Percentiles rank a stretch among this genome's conserved stretches.
Evolutionary conservation across 805 yeast genomes (phyloP).

Genomic region (Teunomyces panamensis): DNA sequence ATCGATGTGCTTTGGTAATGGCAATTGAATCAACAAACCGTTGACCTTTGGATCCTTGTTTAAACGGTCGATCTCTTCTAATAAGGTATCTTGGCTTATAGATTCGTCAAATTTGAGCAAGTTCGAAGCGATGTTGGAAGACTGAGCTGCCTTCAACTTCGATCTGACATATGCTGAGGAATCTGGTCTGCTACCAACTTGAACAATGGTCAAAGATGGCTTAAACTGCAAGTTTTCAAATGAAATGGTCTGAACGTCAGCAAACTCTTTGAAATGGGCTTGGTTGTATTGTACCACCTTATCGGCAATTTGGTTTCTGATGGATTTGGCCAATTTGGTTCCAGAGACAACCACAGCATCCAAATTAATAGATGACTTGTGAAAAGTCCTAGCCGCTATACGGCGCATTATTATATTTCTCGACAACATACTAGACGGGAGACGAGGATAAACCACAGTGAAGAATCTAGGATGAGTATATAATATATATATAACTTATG

Average conservation of each 20-base stretch:
- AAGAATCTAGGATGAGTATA: not conserved
- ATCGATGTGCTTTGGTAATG: constrained; percentile 76
- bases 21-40: constrained; percentile 88
- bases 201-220: constrained; percentile 80
- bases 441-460: not conserved
- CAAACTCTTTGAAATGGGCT: constrained; percentile 20
- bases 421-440: not conserved
- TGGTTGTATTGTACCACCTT: constrained; percentile 38
- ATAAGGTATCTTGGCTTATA: constrained; percentile 56
- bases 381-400: constrained; percentile 4
- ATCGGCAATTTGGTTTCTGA: constrained; percentile 36
- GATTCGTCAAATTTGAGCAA: constrained; percentile 63
- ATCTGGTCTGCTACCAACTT: constrained; percentile 88
- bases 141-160: constrained; percentile 86
- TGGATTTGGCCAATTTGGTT: constrained; percentile 37
- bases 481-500: not conserved
- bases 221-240: constrained; percentile 46
- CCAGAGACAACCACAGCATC: constrained; percentile 43
- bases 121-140: constrained; percentile 71
- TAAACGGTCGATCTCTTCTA: constrained; percentile 57
- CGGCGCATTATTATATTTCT: constrained; percentile 3
- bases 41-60: constrained; percentile 76
- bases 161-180: constrained; percentile 87
- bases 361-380: constrained; percentile 11
- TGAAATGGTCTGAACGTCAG: constrained; percentile 13